phyloP scores from a whole-genome alignment of 345 rosid genomes.

The Barbarea vulgaris region DNA sequence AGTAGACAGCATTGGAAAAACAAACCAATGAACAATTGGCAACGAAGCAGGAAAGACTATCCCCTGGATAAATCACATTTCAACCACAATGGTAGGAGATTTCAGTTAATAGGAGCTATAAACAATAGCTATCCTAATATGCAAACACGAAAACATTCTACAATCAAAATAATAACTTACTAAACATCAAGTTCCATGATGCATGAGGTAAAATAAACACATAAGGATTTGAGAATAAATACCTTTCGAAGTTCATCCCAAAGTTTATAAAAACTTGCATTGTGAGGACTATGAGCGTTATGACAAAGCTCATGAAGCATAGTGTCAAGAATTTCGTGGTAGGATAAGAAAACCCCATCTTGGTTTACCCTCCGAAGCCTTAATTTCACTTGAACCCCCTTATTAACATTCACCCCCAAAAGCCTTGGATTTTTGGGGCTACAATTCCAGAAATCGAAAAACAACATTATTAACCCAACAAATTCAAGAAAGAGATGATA shows the following conservation, averaged over 20 bases:
- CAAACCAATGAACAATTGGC: constrained; percentile 13
- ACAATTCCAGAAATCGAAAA: not conserved
- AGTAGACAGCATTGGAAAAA: too few relatives aligned
- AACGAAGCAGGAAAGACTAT: not conserved
- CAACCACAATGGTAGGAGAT: not conserved
- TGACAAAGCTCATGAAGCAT: constrained; percentile 98
- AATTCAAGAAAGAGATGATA: not conserved
- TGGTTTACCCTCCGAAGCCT: constrained; percentile 74
- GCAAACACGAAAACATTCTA: not conserved
- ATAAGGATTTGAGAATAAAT: not conserved
- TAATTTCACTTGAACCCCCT: constrained; percentile 70
- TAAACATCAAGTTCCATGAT: not conserved
- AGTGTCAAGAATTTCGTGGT: constrained; percentile 75
- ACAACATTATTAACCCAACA: not conserved
- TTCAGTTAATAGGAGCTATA: not conserved
- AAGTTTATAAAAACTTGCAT: constrained; percentile 81
- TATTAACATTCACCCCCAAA: constrained; percentile 78
- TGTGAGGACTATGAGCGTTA: constrained; percentile 81
- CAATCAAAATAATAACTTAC: not conserved
- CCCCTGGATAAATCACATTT: not conserved
- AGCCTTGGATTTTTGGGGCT: constrained; percentile 75
- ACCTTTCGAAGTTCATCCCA: constrained; percentile 97
- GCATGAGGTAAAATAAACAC: not conserved
- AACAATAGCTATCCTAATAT: not conserved
- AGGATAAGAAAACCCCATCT: constrained; percentile 67